Percentiles rank a stretch among this genome's conserved stretches.
These are phyloP conservation scores for Populus pruinosa DNA, from an alignment of 345 rosid genomes.

Conservation along the genomic window DNA sequence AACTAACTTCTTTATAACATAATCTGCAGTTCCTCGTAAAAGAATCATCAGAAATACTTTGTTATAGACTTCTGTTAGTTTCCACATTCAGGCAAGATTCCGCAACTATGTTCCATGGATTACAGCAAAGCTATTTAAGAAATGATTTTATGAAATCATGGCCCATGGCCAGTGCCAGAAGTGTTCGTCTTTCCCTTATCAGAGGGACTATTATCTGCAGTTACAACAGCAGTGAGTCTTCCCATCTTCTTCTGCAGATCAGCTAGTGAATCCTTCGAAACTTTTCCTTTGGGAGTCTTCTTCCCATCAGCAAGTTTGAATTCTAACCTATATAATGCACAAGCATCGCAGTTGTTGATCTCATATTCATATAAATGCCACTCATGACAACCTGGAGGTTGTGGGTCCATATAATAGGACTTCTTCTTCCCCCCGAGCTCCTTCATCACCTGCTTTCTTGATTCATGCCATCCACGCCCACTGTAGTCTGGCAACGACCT, in stretches of 20 bases:
- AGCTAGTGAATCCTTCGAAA: slow-evolving; percentile 56
- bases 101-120: not conserved
- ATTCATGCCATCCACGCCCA: slow-evolving; percentile 95
- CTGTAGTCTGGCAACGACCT: slow-evolving; percentile 83
- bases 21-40: not conserved
- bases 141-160: not conserved
- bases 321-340: slow-evolving; percentile 68
- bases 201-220: slow-evolving; percentile 40
- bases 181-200: slow-evolving; percentile 32
- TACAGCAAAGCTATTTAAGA: not conserved
- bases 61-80: not conserved
- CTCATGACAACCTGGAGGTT: slow-evolving; percentile 58
- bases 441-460: slow-evolving; percentile 75
- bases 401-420: slow-evolving; percentile 96
- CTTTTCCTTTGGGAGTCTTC: slow-evolving; percentile 65
- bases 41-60: not conserved
- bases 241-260: slow-evolving; percentile 83
- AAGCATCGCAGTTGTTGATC: slow-evolving; percentile 43
- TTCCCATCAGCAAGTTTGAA: slow-evolving; percentile 51
- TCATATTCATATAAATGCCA: slow-evolving; percentile 89
- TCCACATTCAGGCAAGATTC: not conserved
- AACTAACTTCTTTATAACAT: not conserved
- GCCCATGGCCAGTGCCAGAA: not conserved
- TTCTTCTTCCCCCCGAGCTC: slow-evolving; percentile 76
- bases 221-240: slow-evolving; percentile 62